Percentiles rank a stretch among this genome's conserved stretches.
These are phyloP conservation scores for Monosporascus sp. DNA, from an alignment of 2,329 filamentous ascomycete species.

Conservation along the genomic window DNA sequence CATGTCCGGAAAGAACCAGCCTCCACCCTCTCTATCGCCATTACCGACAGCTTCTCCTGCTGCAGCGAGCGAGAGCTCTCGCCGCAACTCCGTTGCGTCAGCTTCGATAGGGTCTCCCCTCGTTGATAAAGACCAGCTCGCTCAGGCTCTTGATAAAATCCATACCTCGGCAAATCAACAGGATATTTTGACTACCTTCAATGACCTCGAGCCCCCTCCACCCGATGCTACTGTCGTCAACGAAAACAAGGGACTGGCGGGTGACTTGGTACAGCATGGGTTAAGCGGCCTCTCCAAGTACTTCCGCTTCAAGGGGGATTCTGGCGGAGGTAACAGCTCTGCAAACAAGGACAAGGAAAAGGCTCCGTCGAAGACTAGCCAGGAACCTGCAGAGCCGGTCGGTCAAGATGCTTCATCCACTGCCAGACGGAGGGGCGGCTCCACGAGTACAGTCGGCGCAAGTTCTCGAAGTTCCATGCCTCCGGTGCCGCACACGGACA, in stretches of 20 bases:
- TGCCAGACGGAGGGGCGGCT: constrained; percentile 25
- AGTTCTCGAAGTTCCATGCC: constrained; percentile 36
- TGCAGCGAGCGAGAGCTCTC: constrained; percentile 20
- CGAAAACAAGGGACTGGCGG: constrained; percentile 65
- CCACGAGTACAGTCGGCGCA: constrained; percentile 32
- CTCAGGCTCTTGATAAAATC: constrained; percentile 77
- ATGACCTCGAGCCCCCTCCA: constrained; percentile 76
- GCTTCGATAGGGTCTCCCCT: constrained; percentile 44
- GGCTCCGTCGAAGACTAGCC: constrained; percentile 1
- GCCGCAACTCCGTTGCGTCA: constrained; percentile 35
- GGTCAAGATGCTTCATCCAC: constrained; percentile 37
- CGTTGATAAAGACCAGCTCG: constrained; percentile 68
- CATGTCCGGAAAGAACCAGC: constrained; percentile 27
- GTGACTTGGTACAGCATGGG: constrained; percentile 76
- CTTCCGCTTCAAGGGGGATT: constrained; percentile 74
- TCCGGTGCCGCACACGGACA: constrained; percentile 38
- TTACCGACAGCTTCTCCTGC: constrained; percentile 23
- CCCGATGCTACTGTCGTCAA: constrained; percentile 51
- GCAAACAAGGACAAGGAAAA: constrained; percentile 14
- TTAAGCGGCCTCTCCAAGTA: constrained; percentile 72
- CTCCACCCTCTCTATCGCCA: constrained; percentile 31
- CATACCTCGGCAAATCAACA: constrained; percentile 84
- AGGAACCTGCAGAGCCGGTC: constrained; percentile 30
- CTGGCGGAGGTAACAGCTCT: constrained; percentile 59
- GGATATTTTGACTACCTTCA: constrained; percentile 83